Evolutionary conservation across 2,329 filamentous ascomycete species (phyloP).

Genomic region (Curvularia spicifera): DNA sequence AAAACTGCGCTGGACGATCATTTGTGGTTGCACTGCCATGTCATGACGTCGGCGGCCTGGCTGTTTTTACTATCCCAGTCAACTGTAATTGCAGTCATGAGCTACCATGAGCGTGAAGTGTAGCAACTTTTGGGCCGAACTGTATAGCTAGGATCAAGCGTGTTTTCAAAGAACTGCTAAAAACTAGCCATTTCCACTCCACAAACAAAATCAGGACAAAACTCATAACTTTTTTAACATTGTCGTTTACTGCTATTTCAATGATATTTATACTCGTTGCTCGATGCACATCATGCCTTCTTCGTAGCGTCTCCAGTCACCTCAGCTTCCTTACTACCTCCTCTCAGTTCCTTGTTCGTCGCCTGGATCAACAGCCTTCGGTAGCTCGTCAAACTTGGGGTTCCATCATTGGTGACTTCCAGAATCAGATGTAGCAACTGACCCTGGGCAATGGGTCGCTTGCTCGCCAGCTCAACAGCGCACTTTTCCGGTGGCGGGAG

Average conservation of each 20-base stretch:
- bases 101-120: not conserved
- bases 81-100: not conserved
- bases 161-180: not conserved
- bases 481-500: constrained; percentile 53
- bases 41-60: constrained; percentile 13
- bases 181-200: not conserved
- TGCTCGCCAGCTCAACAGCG: constrained; percentile 48
- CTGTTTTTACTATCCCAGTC: not conserved
- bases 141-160: not conserved
- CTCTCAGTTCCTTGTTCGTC: constrained; percentile 42
- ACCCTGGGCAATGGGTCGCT: constrained; percentile 49
- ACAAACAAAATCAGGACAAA: not conserved
- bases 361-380: constrained; percentile 52
- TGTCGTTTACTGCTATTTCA: not conserved
- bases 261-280: not conserved
- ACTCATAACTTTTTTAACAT: not conserved
- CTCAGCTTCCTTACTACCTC: constrained; percentile 19
- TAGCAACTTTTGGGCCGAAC: not conserved
- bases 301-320: constrained; percentile 2
- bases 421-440: constrained; percentile 59
- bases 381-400: constrained; percentile 56
- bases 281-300: constrained; percentile 2
- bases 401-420: constrained; percentile 56
- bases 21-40: not conserved
- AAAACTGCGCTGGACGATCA: not conserved